Conservation (phyloP, 2,329 filamentous ascomycete genomes). For the Aureobasidium sp. region DNA sequence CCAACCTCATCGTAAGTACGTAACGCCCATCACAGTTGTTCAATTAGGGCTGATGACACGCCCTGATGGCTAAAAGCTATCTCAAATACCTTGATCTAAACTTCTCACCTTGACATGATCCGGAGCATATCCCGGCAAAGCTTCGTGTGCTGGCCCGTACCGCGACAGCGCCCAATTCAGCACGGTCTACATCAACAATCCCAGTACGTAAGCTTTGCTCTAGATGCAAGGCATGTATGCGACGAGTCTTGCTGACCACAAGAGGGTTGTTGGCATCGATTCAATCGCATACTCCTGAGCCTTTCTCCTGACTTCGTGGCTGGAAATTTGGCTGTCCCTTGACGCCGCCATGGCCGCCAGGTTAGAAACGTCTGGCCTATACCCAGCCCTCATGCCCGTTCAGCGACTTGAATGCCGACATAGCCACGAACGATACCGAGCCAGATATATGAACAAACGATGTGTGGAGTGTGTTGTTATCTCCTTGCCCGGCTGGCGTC, state of each 20-base stretch:
- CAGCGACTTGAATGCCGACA: not conserved
- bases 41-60: not conserved
- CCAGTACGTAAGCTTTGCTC: not conserved
- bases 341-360: not conserved
- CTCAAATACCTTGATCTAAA: constrained; percentile 2
- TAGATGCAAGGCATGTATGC: not conserved
- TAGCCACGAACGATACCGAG: not conserved
- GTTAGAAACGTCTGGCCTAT: not conserved
- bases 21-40: not conserved
- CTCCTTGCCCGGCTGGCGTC: not conserved
- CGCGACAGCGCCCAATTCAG: not conserved
- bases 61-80: not conserved
- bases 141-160: not conserved
- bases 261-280: not conserved
- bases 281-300: not conserved
- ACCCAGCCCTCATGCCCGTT: not conserved
- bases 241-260: not conserved
- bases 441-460: not conserved
- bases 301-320: not conserved
- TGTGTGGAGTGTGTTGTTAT: not conserved
- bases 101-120: not conserved
- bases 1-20: not conserved
- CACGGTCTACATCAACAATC: not conserved
- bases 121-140: not conserved
- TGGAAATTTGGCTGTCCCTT: not conserved